Evolutionary conservation across 2,329 filamentous ascomycete species (phyloP).

Genomic region (Epichloe uncinata): DNA sequence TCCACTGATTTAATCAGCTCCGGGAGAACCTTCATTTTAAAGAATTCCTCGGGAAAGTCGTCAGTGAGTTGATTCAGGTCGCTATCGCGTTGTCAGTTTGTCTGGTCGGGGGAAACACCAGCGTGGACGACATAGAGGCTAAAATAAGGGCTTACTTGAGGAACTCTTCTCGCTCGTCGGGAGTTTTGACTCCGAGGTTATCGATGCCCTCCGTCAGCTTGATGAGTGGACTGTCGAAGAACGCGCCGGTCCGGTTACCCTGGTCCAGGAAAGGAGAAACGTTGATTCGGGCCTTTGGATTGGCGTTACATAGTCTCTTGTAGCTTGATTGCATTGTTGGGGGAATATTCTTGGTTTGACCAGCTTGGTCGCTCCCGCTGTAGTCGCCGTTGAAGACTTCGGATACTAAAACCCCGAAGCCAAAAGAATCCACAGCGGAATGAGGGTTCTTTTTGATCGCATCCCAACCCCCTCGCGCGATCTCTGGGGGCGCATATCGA

Average conservation of each 20-base stretch:
- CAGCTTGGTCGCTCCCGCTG: constrained; percentile 61
- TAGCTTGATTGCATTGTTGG: constrained; percentile 83
- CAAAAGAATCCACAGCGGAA: constrained; percentile 75
- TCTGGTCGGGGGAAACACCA: not conserved
- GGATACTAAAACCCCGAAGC: constrained; percentile 70
- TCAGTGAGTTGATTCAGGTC: constrained; percentile 79
- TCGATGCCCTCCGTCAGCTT: constrained; percentile 88
- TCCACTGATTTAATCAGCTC: constrained; percentile 98
- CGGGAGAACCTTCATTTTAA: constrained; percentile 91
- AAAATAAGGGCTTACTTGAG: constrained; percentile 39
- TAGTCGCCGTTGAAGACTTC: constrained; percentile 89
- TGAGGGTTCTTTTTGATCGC: constrained; percentile 73
- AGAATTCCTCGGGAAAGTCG: constrained; percentile 95
- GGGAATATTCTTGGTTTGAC: constrained; percentile 79
- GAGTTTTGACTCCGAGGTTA: constrained; percentile 76
- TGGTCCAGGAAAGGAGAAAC: constrained; percentile 82
- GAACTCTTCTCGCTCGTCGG: constrained; percentile 73
- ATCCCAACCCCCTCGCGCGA: constrained; percentile 88
- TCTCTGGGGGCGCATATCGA: constrained; percentile 76
- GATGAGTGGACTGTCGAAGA: constrained; percentile 88
- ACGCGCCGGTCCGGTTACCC: constrained; percentile 65
- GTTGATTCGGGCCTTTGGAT: constrained; percentile 77
- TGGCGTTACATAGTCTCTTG: constrained; percentile 75
- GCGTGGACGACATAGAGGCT: constrained; percentile 13
- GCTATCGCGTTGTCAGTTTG: constrained; percentile 23